Conservation (phyloP, 768 basidiomycete species). For the Panaeolus papilionaceus region DNA sequence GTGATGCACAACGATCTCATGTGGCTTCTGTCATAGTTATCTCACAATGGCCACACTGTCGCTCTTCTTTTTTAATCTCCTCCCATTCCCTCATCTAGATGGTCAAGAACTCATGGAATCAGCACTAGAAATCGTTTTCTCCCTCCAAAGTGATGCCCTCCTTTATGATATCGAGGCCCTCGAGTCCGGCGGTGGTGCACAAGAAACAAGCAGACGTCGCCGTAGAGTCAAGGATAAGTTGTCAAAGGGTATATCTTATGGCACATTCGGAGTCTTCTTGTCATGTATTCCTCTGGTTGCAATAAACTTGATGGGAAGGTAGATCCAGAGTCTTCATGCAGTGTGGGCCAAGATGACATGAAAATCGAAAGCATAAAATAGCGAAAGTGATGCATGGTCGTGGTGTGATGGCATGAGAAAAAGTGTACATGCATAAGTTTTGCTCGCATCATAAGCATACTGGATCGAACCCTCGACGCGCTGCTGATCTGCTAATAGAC, state of each 20-base stretch:
- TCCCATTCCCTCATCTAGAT: constrained; percentile 77
- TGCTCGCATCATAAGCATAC: constrained; percentile 32
- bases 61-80: constrained; percentile 81
- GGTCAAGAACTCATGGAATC: constrained; percentile 62
- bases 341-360: constrained; percentile 17
- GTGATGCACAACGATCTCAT: neutral
- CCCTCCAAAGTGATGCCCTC: constrained; percentile 16
- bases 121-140: constrained; percentile 27
- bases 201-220: constrained; percentile 20
- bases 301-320: constrained; percentile 17
- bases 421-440: constrained; percentile 37
- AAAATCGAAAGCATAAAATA: constrained; percentile 25
- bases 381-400: constrained; percentile 29
- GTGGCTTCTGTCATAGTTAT: constrained; percentile 49
- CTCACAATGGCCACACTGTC: constrained; percentile 72
- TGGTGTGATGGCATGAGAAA: constrained; percentile 29
- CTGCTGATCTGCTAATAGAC: constrained; percentile 17
- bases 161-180: constrained; percentile 41
- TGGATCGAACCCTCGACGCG: constrained; percentile 19
- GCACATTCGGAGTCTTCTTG: constrained; percentile 19
- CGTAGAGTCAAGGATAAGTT: constrained; percentile 30
- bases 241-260: constrained; percentile 2
- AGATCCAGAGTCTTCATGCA: neutral
- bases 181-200: constrained; percentile 24
- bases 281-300: constrained; percentile 26